Conservation (phyloP, 805 yeast species). For the Pichia californica region DNA sequence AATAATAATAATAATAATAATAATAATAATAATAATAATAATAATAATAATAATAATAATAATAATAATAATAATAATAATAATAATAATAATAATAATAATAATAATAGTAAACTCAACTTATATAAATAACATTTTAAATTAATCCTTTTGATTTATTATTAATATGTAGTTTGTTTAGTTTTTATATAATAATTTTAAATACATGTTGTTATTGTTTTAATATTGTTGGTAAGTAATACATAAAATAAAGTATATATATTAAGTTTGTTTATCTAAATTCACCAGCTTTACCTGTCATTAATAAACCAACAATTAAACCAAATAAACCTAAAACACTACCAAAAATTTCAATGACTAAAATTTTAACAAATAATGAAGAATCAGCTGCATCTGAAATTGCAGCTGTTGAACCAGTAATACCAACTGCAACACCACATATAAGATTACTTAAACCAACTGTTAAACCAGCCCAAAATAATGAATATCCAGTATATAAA, state of each 20-base stretch:
- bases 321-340: constrained; percentile 94
- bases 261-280: constrained; percentile 42
- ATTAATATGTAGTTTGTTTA: too few relatives aligned
- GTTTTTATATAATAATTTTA: too few relatives aligned
- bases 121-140: too few relatives aligned
- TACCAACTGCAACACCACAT: constrained; percentile 96
- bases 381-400: constrained; percentile 97
- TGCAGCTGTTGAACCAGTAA: constrained; percentile 99
- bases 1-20: too few relatives aligned
- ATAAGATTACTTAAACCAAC: constrained; percentile 90
- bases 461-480: constrained; percentile 97
- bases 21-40: too few relatives aligned
- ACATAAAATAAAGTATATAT: too few relatives aligned
- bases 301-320: constrained; percentile 89
- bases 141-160: too few relatives aligned
- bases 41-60: too few relatives aligned
- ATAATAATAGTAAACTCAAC: too few relatives aligned
- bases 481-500: constrained; percentile 87
- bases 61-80: too few relatives aligned
- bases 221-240: too few relatives aligned
- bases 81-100: too few relatives aligned
- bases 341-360: constrained; percentile 96
- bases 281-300: constrained; percentile 94
- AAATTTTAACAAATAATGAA: constrained; percentile 86
- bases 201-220: not conserved